Conservation (phyloP, 73 alveolate species). For the Urostyla sp. region DNA sequence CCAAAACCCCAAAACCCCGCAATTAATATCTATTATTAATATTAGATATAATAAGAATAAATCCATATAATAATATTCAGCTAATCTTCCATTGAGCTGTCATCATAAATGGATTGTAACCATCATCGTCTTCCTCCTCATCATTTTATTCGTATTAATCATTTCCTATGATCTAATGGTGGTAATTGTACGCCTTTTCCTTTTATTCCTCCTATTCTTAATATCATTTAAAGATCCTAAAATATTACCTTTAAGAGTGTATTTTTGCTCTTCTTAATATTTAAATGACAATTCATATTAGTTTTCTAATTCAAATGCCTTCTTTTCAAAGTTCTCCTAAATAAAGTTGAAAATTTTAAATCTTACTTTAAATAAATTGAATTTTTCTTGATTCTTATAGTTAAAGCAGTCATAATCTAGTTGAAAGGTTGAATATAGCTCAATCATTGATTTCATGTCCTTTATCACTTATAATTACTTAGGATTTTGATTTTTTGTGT, state of each 20-base stretch:
- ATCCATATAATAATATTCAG: not conserved
- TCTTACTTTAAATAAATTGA: constrained; percentile 29
- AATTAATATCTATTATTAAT: not conserved
- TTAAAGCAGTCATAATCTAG: constrained; percentile 44
- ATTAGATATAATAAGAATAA: not conserved
- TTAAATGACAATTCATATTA: not conserved
- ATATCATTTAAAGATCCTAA: not conserved
- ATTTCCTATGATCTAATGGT: not conserved
- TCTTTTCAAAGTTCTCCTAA: constrained; percentile 53
- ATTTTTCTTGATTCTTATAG: constrained; percentile 4
- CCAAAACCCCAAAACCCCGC: too few species aligned
- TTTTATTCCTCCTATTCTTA: not conserved
- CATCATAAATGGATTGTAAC: constrained; percentile 25
- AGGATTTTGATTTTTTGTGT: constrained; percentile 1
- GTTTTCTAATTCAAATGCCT: constrained; percentile 26
- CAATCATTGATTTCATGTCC: constrained; percentile 10
- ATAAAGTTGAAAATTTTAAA: not conserved
- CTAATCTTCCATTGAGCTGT: constrained; percentile 38
- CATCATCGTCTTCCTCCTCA: constrained; percentile 23
- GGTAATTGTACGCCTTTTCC: constrained; percentile 19
- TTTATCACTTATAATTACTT: constrained; percentile 20
- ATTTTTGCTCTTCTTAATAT: not conserved
- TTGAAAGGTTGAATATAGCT: constrained; percentile 19
- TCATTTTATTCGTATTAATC: not conserved
- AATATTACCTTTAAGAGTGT: constrained; percentile 3